These are phyloP conservation scores for Leptodontidium sp. DNA, from an alignment of 2,329 filamentous ascomycete species.

Conservation along the genomic window DNA sequence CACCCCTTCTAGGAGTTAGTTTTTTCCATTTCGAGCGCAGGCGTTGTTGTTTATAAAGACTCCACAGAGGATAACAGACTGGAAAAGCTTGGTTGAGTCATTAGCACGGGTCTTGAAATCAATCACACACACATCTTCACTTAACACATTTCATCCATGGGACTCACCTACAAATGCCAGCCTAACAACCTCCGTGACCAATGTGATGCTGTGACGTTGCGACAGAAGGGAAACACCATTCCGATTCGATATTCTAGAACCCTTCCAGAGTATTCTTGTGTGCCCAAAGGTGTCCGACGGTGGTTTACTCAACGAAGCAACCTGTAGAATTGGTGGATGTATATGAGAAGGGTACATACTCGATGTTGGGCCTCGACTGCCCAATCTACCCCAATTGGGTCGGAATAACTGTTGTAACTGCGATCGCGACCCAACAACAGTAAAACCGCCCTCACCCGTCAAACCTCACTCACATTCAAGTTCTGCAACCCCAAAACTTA, in stretches of 20 bases:
- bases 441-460: background rate
- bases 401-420: background rate
- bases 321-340: background rate
- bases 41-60: background rate
- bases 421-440: background rate
- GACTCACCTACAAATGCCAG: background rate
- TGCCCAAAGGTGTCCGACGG: slow-evolving; percentile 8
- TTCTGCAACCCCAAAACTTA: no score
- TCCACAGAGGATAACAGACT: background rate
- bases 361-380: background rate
- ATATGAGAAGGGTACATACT: background rate
- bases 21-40: background rate
- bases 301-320: background rate
- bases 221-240: background rate
- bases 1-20: background rate
- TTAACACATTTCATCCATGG: background rate
- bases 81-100: slow-evolving; percentile 3
- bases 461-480: no score
- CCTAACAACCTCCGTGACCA: no score
- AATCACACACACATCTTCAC: slow-evolving; percentile 4
- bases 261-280: slow-evolving; percentile 1
- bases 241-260: slow-evolving; percentile 1
- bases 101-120: slow-evolving; percentile 9
- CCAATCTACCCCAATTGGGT: background rate
- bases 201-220: background rate